Base-by-base conservation (phyloP, 2,329 filamentous ascomycete genomes). In the Rachicladosporium sp. region DNA sequence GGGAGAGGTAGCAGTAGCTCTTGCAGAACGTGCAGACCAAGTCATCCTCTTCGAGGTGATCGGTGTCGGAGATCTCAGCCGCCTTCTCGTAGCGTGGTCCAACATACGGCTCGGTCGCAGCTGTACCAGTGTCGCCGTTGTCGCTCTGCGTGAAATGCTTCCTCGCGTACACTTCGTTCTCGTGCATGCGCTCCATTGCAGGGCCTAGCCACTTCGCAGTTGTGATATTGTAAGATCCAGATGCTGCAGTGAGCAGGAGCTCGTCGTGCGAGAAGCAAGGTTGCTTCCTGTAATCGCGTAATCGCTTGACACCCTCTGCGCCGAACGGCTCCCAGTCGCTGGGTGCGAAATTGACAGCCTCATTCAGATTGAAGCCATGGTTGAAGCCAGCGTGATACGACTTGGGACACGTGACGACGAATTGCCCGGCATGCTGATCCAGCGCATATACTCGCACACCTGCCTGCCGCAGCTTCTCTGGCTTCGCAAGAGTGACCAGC, bases 341-440 rank as follows among this genome's bases (percentile, higher is more conserved):
- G 0, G 91, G 91, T 0, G 91, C 91, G 63, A 98, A 98, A 57
- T 98, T 98, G 50, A 98, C 91, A 4, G 91, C 91, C 60, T 98
- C 91, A 51, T 98, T 98, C 62, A 95, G 93, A 57, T 98, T 98
- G 68, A 98, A 98, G 3, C 68, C 91, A 53, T 98, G 91, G 53
- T 98, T 98, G 65, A 98, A 98, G 0, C 91, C 91, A 4, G 91
- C 89, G 58, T 98, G 91, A 52, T 96, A 98, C 0, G 91, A 91
- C 58, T 94, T 84, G 0, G 91, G 91, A 52, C 95, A 98, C 0
- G 91, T 98, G 47, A 98, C 80, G 46, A 98, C 88, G 48, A 98
- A 85, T 56, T 98, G 87, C 4, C 91, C 91, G 21, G 91, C 91
- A 50, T 89, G 76, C 59, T 98, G 91, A 57, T 98, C 91, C n/a